These are phyloP conservation scores for Arabis hirsuta DNA, from an alignment of 345 rosid genomes.

Conservation along the genomic window DNA sequence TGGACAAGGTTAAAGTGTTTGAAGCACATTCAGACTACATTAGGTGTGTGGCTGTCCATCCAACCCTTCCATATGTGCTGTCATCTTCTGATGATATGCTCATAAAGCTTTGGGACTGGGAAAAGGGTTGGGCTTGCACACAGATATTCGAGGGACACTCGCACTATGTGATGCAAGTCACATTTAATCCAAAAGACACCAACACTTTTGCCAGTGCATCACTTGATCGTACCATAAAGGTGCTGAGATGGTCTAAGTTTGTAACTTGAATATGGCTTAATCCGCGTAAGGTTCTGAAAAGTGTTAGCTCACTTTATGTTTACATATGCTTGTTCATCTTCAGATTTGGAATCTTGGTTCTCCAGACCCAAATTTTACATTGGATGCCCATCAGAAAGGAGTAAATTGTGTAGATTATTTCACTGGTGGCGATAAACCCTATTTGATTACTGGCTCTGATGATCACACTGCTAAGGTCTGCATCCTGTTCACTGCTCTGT, in stretches of 20 bases:
- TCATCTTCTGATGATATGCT: conserved; percentile 99
- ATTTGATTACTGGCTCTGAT: conserved; percentile 89
- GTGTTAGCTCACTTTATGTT: conserved; percentile 15
- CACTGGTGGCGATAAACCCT: conserved; percentile 94
- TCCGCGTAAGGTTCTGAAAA: conserved; percentile 13
- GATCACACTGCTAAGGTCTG: conserved; percentile 94
- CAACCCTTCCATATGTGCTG: conserved; percentile 85
- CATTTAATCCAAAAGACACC: conserved; percentile 89
- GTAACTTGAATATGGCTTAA: conserved; percentile 21
- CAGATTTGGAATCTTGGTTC: conserved; percentile 98
- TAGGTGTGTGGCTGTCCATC: conserved; percentile 94
- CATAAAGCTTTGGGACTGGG: conserved; percentile 99
- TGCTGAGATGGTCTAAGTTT: conserved; percentile 31
- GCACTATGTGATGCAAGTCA: conserved; percentile 98
- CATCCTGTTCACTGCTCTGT: conserved; percentile 15
- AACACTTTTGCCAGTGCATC: conserved; percentile 98
- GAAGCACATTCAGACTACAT: conserved; percentile 98
- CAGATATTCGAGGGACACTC: conserved; percentile 99
- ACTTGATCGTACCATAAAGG: conserved; percentile 95
- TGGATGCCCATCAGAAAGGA: conserved; percentile 95
- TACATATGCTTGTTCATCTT: conserved; percentile 33
- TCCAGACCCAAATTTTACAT: conserved; percentile 89
- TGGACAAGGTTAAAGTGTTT: conserved; percentile 88
- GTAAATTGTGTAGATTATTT: conserved; percentile 94
- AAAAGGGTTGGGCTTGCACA: conserved; percentile 92